Conservation (phyloP, 352 stramenopile species). For the Pythium apleroticum region DNA sequence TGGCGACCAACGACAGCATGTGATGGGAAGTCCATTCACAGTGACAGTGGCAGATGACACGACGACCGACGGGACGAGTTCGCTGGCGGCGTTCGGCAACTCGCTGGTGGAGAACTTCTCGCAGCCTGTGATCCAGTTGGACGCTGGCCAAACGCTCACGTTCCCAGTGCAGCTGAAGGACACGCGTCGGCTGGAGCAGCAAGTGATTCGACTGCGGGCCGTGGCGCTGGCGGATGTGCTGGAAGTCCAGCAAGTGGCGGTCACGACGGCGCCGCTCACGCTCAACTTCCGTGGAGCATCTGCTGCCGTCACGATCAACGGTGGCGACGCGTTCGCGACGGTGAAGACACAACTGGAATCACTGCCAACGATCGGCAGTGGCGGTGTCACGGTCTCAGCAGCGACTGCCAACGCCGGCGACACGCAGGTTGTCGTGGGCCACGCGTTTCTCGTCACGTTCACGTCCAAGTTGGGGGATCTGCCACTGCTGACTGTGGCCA, state of each 20-base stretch:
- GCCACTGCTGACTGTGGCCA: slow-evolving; percentile 33
- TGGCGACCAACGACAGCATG: slow-evolving; percentile 59
- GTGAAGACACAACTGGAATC: slow-evolving; percentile 68
- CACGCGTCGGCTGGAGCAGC: slow-evolving; percentile 59
- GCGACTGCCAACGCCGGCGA: slow-evolving; percentile 37
- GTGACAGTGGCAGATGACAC: slow-evolving; percentile 73
- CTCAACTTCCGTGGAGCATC: slow-evolving; percentile 66
- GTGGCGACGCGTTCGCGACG: slow-evolving; percentile 35
- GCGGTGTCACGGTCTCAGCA: slow-evolving; percentile 69
- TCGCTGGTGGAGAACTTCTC: slow-evolving; percentile 70
- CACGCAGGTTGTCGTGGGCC: slow-evolving; percentile 27
- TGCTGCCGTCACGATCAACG: slow-evolving; percentile 32
- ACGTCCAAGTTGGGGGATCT: slow-evolving; percentile 49
- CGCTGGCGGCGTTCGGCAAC: slow-evolving; percentile 61
- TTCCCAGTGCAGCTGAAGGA: slow-evolving; percentile 94
- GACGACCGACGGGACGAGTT: slow-evolving; percentile 71
- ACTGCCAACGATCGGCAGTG: slow-evolving; percentile 79
- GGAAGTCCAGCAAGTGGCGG: slow-evolving; percentile 62
- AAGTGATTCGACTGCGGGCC: slow-evolving; percentile 58
- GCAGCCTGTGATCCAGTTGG: slow-evolving; percentile 52
- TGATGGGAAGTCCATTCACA: slow-evolving; percentile 89
- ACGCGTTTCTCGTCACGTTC: slow-evolving; percentile 74
- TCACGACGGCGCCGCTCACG: slow-evolving; percentile 38
- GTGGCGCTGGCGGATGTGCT: slow-evolving; percentile 44
- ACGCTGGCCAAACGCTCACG: slow-evolving; percentile 44